Percentiles rank a stretch among this genome's conserved stretches.
These are phyloP conservation scores for Zygosaccharomyces sapae DNA, from an alignment of 1,139 yeast genomes.

Conservation along the genomic window DNA sequence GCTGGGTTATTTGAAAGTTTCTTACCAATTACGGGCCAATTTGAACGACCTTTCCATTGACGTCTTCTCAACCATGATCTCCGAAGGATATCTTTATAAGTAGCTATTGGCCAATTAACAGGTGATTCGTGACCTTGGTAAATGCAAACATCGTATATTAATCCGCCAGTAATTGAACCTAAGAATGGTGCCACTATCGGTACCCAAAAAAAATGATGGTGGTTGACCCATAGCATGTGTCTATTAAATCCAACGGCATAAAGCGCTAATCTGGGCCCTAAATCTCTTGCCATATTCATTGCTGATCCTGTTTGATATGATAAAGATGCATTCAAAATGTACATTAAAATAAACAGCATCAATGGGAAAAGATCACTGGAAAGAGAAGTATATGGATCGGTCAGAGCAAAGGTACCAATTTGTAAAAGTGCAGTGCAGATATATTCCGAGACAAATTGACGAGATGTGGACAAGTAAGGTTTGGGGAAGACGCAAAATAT, in stretches of 20 bases:
- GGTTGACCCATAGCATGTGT: slow-evolving; percentile 38
- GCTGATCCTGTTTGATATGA: slow-evolving; percentile 52
- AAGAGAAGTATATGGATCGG: slow-evolving; percentile 47
- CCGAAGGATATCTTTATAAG: slow-evolving; percentile 25
- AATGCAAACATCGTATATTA: slow-evolving; percentile 45
- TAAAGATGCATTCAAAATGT: slow-evolving; percentile 43
- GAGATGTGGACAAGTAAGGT: slow-evolving; percentile 40
- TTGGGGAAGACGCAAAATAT: slow-evolving; percentile 47
- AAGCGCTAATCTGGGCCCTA: slow-evolving; percentile 49
- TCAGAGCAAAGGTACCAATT: slow-evolving; percentile 44
- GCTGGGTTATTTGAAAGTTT: slow-evolving; percentile 23
- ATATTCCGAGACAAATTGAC: slow-evolving; percentile 46
- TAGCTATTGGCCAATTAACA: slow-evolving; percentile 40
- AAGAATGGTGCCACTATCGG: slow-evolving; percentile 46
- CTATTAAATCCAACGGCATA: slow-evolving; percentile 44
- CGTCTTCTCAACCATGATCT: slow-evolving; percentile 33
- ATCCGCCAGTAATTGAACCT: slow-evolving; percentile 44
- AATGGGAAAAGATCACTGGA: slow-evolving; percentile 45
- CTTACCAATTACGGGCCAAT: neutral
- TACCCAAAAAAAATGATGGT: slow-evolving; percentile 48
- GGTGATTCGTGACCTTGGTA: slow-evolving; percentile 50
- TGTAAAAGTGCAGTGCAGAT: slow-evolving; percentile 44
- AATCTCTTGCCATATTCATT: slow-evolving; percentile 50
- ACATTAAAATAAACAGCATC: slow-evolving; percentile 42
- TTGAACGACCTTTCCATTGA: slow-evolving; percentile 21